phyloP scores from a whole-genome alignment of 2,329 filamentous ascomycete genomes.

The Fusarium mexicanum region DNA sequence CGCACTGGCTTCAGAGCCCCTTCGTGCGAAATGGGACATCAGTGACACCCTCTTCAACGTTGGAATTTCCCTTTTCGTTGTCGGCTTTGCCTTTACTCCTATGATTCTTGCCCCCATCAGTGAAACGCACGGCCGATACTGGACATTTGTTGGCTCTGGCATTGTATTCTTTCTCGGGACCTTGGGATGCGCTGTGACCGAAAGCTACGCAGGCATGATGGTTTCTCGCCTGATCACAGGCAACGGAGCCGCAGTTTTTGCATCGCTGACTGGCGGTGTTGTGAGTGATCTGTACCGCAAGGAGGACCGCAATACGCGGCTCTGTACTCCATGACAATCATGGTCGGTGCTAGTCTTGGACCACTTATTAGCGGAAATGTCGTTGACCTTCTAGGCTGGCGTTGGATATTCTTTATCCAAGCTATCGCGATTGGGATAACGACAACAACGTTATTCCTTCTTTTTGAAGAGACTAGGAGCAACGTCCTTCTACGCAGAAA shows the following conservation, averaged over 20 bases:
- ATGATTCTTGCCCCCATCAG: constrained; percentile 76
- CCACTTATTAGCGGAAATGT: constrained; percentile 69
- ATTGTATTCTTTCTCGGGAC: constrained; percentile 48
- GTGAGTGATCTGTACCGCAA: constrained; percentile 73
- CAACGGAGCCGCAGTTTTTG: constrained; percentile 63
- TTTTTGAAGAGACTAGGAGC: constrained; percentile 75
- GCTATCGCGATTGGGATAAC: constrained; percentile 66
- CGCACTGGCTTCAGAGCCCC: constrained; percentile 63
- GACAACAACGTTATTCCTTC: constrained; percentile 64
- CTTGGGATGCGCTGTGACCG: constrained; percentile 68
- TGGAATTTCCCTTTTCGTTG: constrained; percentile 71
- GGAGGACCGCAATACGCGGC: constrained; percentile 72
- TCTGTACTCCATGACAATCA: constrained; percentile 68
- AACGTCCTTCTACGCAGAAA: constrained; percentile 71
- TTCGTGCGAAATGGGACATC: constrained; percentile 66
- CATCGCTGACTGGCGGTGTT: constrained; percentile 67
- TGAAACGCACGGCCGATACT: constrained; percentile 62
- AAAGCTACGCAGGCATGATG: constrained; percentile 69
- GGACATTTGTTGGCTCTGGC: constrained; percentile 45
- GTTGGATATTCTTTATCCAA: constrained; percentile 76
- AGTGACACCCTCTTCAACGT: constrained; percentile 64
- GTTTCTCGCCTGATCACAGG: constrained; percentile 70
- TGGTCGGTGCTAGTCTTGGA: constrained; percentile 71
- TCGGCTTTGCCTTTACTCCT: constrained; percentile 71
- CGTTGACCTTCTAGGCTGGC: constrained; percentile 66